Evolutionary conservation across 176 grass and related monocot species (phyloP).

Genomic region (Secale cereale): DNA sequence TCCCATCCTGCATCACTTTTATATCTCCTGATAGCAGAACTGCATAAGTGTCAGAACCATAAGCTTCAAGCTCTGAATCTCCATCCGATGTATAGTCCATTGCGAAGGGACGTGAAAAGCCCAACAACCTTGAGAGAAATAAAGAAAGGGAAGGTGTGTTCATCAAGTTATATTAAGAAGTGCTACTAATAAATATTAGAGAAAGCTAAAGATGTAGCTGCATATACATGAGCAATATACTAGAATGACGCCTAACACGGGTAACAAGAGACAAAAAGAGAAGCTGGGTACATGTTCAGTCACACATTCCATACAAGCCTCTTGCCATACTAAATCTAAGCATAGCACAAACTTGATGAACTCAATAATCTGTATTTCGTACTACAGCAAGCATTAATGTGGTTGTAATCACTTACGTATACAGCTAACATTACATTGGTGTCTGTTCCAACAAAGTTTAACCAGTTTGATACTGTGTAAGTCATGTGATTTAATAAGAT

Average conservation of each 20-base stretch:
- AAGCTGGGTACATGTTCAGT: neutral
- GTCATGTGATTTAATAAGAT: neutral
- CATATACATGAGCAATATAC: conserved; percentile 2
- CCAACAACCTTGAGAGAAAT: neutral
- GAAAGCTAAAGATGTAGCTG: neutral
- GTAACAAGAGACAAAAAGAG: neutral
- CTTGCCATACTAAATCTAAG: neutral
- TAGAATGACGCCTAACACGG: neutral
- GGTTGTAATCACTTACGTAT: neutral
- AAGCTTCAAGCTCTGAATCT: conserved; percentile 61
- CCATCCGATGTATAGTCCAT: conserved; percentile 51
- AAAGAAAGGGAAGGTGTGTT: neutral
- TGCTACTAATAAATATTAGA: neutral
- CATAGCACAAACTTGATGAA: neutral
- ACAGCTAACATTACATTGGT: neutral
- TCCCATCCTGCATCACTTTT: conserved; percentile 40
- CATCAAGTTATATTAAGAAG: neutral
- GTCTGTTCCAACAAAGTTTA: neutral
- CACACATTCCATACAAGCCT: neutral
- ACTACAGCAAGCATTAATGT: neutral
- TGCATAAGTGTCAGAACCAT: conserved; percentile 25
- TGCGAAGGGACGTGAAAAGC: neutral
- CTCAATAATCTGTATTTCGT: neutral
- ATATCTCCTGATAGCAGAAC: conserved; percentile 46
- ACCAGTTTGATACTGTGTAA: neutral